These are phyloP conservation scores for Diaporthe sp. DNA, from an alignment of 2,329 filamentous ascomycete species.

Conservation along the genomic window DNA sequence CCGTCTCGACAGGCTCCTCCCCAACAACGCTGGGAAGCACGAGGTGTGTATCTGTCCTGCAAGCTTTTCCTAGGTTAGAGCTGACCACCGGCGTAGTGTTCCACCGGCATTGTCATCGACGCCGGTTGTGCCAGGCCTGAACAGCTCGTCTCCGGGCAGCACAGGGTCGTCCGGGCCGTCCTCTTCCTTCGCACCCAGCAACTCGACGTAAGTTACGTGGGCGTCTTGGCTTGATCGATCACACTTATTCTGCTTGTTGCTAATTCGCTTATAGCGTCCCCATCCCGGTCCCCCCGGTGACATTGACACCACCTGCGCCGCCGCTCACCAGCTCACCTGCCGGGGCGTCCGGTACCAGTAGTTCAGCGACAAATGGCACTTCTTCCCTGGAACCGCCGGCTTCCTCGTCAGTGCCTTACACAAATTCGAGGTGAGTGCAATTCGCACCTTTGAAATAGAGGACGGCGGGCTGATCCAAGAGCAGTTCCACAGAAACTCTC, in stretches of 20 bases:
- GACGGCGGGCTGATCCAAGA: constrained; percentile 4
- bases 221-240: not conserved
- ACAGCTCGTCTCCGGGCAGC: constrained; percentile 5
- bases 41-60: constrained; percentile 12
- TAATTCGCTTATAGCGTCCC: constrained; percentile 6
- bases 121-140: not conserved
- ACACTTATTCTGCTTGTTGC: not conserved
- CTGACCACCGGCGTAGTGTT: constrained; percentile 17
- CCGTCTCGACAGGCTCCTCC: constrained; percentile 27
- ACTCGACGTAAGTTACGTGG: constrained; percentile 26
- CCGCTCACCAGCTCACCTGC: constrained; percentile 4
- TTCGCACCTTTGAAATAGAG: not conserved
- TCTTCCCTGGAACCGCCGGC: constrained; percentile 39
- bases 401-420: constrained; percentile 33
- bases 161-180: not conserved
- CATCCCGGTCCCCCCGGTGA: not conserved
- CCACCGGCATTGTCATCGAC: not conserved
- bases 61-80: not conserved
- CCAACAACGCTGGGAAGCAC: constrained; percentile 8
- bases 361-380: constrained; percentile 10
- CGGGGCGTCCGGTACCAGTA: not conserved
- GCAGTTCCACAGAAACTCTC: constrained; percentile 2
- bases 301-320: not conserved
- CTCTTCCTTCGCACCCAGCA: constrained; percentile 14
- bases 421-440: constrained; percentile 34